Evolutionary conservation across 768 basidiomycete species (phyloP).

Genomic region (Agaricus sinodeliciosus): DNA sequence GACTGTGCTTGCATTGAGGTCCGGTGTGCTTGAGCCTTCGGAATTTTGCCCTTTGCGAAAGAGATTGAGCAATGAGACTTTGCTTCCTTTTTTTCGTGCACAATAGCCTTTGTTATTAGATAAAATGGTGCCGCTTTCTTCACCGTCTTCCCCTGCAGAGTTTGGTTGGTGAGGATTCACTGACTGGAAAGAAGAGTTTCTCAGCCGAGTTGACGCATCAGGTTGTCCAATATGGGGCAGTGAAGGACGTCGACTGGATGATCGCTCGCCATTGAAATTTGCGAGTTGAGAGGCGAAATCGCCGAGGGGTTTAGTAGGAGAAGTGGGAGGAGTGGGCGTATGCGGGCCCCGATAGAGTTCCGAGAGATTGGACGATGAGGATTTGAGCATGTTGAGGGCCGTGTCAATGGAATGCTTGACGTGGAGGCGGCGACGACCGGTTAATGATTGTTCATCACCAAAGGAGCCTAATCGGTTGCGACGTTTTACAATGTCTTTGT

Average conservation of each 20-base stretch:
- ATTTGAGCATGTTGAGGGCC: conserved; percentile 48
- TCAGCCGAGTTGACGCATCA: conserved; percentile 21
- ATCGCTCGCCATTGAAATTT: conserved; percentile 19
- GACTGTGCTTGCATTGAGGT: conserved; percentile 3
- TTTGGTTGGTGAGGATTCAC: conserved; percentile 49
- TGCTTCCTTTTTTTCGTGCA: conserved; percentile 50
- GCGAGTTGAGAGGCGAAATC: conserved; percentile 40
- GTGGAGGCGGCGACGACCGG: conserved; percentile 46
- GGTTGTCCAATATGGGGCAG: conserved; percentile 49
- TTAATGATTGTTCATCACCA: conserved; percentile 21
- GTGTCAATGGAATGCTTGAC: conserved; percentile 80
- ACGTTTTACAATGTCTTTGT: conserved; percentile 7
- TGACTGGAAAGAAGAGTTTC: conserved; percentile 28
- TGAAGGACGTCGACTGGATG: conserved; percentile 55
- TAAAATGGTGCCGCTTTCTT: conserved; percentile 29
- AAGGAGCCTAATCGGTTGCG: conserved; percentile 6
- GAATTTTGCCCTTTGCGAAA: conserved; percentile 56
- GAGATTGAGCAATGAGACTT: conserved; percentile 67
- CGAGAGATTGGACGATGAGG: conserved; percentile 26
- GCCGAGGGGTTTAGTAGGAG: conserved; percentile 33
- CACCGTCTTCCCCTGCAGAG: conserved; percentile 66
- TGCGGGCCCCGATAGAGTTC: conserved; percentile 17
- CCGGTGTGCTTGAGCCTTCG: conserved; percentile 12
- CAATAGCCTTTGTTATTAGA: conserved; percentile 28
- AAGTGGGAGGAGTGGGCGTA: conserved; percentile 33